Conservation (phyloP, 1,139 yeast genomes). For the Suhomyces atakaporum region DNA sequence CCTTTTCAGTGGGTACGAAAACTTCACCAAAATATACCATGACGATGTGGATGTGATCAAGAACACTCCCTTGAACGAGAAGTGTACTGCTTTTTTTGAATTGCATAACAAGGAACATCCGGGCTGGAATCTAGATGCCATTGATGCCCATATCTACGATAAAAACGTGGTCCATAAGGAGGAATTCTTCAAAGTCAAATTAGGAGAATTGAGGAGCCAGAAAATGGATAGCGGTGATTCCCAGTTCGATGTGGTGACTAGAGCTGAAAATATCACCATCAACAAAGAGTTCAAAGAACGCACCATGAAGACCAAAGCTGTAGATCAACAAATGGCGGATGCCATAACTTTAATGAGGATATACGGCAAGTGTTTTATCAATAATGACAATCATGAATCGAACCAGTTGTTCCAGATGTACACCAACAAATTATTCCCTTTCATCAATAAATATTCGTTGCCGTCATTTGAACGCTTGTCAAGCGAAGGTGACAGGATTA, state of each 20-base stretch:
- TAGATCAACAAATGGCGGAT: slow-evolving; percentile 42
- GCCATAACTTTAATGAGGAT: slow-evolving; percentile 32
- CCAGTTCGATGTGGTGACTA: slow-evolving; percentile 16
- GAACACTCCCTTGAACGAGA: slow-evolving; percentile 23
- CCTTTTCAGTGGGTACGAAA: slow-evolving; percentile 26
- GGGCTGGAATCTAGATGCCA: slow-evolving; percentile 27
- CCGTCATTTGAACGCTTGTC: slow-evolving; percentile 27
- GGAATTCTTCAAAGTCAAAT: slow-evolving; percentile 18
- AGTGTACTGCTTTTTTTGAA: slow-evolving; percentile 34
- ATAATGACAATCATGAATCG: slow-evolving; percentile 9
- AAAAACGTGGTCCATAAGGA: slow-evolving; percentile 31
- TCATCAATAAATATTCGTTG: slow-evolving; percentile 20
- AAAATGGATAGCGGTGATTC: slow-evolving; percentile 11
- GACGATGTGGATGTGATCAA: slow-evolving; percentile 17
- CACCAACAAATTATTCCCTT: slow-evolving; percentile 34
- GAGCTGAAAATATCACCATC: slow-evolving; percentile 23
- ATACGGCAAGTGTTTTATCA: slow-evolving; percentile 40
- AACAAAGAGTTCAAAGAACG: slow-evolving; percentile 19
- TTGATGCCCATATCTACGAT: slow-evolving; percentile 21
- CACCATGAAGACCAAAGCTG: slow-evolving; percentile 19
- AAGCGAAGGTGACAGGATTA: slow-evolving; percentile 3
- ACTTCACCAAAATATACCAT: slow-evolving; percentile 20
- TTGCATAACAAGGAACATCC: slow-evolving; percentile 24
- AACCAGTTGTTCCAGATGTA: slow-evolving; percentile 19
- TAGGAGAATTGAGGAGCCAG: slow-evolving; percentile 13